phyloP scores from a whole-genome alignment of 2,329 filamentous ascomycete genomes.

The Aspergillus spinulosporus region DNA sequence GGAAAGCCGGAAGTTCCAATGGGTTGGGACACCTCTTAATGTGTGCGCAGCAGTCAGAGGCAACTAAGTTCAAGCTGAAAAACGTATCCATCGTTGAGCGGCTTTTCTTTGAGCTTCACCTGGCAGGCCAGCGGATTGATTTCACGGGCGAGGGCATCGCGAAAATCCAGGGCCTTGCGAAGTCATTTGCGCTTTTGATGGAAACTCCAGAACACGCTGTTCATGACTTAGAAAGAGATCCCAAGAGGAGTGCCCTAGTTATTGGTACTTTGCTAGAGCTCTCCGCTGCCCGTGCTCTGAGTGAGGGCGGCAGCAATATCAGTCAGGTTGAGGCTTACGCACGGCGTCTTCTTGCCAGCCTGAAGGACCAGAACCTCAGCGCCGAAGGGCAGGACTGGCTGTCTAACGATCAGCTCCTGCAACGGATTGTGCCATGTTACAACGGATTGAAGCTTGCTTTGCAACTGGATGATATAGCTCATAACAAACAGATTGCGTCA shows the following conservation, averaged over 20 bases:
- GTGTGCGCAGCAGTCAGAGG: conserved; percentile 35
- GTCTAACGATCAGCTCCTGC: conserved; percentile 28
- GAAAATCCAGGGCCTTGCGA: conserved; percentile 35
- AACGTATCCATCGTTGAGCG: conserved; percentile 31
- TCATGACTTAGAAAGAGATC: conserved; percentile 30
- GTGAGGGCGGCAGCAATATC: conserved; percentile 42
- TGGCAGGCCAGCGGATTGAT: conserved; percentile 32
- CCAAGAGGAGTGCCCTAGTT: conserved; percentile 43
- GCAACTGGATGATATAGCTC: conserved; percentile 33
- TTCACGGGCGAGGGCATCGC: conserved; percentile 36
- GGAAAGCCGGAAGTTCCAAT: conserved; percentile 39
- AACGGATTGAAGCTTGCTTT: conserved; percentile 45
- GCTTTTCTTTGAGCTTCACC: conserved; percentile 42
- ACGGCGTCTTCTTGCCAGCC: conserved; percentile 37
- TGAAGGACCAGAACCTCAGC: conserved; percentile 31
- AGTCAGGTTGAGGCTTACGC: conserved; percentile 44
- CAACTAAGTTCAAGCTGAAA: conserved; percentile 40
- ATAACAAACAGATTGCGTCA: conserved; percentile 26
- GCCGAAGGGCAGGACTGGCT: conserved; percentile 23
- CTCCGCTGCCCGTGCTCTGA: conserved; percentile 44
- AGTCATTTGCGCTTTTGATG: conserved; percentile 38
- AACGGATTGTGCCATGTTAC: conserved; percentile 39
- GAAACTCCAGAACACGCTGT: conserved; percentile 36
- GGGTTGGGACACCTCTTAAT: conserved; percentile 39
- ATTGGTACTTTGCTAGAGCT: conserved; percentile 48